Base-by-base conservation (phyloP, 1,284 basidiomycete species). In the Heimioporus punctisporus region DNA sequence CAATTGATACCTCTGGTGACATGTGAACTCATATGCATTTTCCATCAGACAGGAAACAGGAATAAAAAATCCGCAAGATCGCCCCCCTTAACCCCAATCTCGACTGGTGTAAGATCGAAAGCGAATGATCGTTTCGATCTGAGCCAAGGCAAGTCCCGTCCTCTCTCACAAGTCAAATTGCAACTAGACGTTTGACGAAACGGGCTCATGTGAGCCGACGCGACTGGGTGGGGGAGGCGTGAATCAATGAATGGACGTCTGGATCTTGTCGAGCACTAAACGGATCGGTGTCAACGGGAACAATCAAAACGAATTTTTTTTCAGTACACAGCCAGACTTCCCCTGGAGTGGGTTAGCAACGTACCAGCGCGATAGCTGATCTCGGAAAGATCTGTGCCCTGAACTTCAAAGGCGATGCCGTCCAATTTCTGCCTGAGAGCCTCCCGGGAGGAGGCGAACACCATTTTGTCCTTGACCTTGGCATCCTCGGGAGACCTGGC, bases 401-500 rank as follows among this genome's bases (percentile, higher is more conserved):
- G 96, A 59, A 99, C 83, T 71, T 98, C 93, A 60, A 81, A 64
- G 2, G 82, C 79, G 58, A 94, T 80, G 52, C 93, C 93, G 24
- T 82, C 78, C 60, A 97, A 80, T 46, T 83, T 72, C 56, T 83
- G 85, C 68, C 86, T 85, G 60, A 99, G 76, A 12, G 89, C 91
- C 50, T 95, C 92, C 73, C 89, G 92, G 61, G 97, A 98, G 23
- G 95, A 90, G 19, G 97, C 91, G 76, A 86, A 93, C 64, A 98
- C 68, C 95, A 99, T 98, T 89, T 97, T 98, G 70, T 87, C 81
- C 78, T 93, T 96, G 76, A 97, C 83, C 76, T 86, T 91, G 49
- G 95, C 86, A 50, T 80, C 79, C 71, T 97, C 94, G 60, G 97
- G 97, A 27, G 89, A 85, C 95, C 95, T 97, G 64, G 42, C 31